Percentiles rank a stretch among this genome's conserved stretches.
These are phyloP conservation scores for Edaphochlamys debaryana DNA, from an alignment of 139 green algal species.

Conservation along the genomic window DNA sequence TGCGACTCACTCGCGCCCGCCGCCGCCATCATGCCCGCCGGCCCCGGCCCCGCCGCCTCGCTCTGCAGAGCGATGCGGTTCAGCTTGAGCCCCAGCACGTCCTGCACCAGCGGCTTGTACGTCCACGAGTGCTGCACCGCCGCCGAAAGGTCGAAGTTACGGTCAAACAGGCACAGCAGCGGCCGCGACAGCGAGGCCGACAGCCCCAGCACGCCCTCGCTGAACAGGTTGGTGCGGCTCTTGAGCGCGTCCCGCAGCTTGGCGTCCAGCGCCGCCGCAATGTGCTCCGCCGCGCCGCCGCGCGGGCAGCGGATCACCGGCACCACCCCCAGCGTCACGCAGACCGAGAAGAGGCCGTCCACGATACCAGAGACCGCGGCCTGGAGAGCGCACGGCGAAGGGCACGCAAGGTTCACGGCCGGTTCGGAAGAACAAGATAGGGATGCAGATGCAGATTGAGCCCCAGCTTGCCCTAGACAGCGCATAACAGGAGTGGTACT, in stretches of 20 bases:
- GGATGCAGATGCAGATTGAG: background rate
- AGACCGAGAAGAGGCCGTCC: conserved; percentile 92
- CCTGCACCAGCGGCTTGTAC: conserved; percentile 97
- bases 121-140: conserved; percentile 94
- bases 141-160: conserved; percentile 95
- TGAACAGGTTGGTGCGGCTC: conserved; percentile 81
- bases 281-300: conserved; percentile 94
- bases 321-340: conserved; percentile 90
- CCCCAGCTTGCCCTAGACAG: no score
- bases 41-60: conserved; percentile 38
- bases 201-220: conserved; percentile 64
- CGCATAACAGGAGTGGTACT: no score
- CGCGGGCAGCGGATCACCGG: conserved; percentile 93
- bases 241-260: conserved; percentile 85
- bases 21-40: conserved; percentile 18
- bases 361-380: conserved; percentile 80
- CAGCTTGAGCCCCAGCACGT: conserved; percentile 90
- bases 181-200: conserved; percentile 81
- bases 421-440: no score
- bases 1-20: conserved; percentile 56
- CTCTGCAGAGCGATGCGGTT: conserved; percentile 84
- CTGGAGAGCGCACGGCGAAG: conserved; percentile 27
- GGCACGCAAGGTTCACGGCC: background rate
- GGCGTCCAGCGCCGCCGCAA: conserved; percentile 83
- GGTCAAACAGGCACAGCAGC: conserved; percentile 96